Conservation (phyloP, 2,329 filamentous ascomycete genomes). For the Diaporthe longicolla region DNA sequence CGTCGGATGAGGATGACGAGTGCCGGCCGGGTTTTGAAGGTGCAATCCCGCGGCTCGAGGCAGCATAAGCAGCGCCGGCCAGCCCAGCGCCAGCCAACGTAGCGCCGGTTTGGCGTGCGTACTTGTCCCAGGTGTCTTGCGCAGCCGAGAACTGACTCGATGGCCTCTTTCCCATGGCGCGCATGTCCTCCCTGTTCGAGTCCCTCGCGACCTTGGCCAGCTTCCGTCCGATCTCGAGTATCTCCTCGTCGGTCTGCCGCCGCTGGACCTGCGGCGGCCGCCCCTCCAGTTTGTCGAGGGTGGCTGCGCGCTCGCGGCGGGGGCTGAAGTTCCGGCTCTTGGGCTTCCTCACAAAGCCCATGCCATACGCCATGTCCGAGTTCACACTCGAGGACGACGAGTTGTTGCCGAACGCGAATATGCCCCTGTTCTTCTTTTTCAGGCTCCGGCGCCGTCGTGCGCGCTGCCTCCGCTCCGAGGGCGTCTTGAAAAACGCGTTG, state of each 20-base stretch:
- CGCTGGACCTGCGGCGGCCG: constrained; percentile 45
- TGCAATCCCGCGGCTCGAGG: constrained; percentile 53
- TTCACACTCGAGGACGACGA: constrained; percentile 64
- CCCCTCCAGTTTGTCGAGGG: constrained; percentile 32
- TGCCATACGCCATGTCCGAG: constrained; percentile 77
- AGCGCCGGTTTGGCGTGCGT: constrained; percentile 57
- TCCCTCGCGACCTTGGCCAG: constrained; percentile 66
- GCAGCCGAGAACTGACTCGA: constrained; percentile 57
- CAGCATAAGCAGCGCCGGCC: constrained; percentile 51
- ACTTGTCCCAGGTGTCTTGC: constrained; percentile 57
- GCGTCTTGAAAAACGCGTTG: constrained; percentile 73
- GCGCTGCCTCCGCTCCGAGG: constrained; percentile 67
- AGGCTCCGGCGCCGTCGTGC: constrained; percentile 55
- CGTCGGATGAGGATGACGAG: constrained; percentile 58
- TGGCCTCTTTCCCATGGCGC: constrained; percentile 56
- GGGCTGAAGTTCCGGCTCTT: constrained; percentile 53
- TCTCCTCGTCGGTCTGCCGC: constrained; percentile 69
- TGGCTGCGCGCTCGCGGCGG: constrained; percentile 39
- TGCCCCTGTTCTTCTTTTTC: constrained; percentile 64
- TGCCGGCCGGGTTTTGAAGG: constrained; percentile 55
- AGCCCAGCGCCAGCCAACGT: constrained; percentile 38
- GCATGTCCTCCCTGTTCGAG: constrained; percentile 65
- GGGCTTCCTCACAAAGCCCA: constrained; percentile 65
- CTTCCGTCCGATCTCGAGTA: constrained; percentile 67
- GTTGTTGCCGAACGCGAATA: constrained; percentile 72